phyloP scores from a whole-genome alignment of 305 asterid genomes.

The Fraxinus paxiana region DNA sequence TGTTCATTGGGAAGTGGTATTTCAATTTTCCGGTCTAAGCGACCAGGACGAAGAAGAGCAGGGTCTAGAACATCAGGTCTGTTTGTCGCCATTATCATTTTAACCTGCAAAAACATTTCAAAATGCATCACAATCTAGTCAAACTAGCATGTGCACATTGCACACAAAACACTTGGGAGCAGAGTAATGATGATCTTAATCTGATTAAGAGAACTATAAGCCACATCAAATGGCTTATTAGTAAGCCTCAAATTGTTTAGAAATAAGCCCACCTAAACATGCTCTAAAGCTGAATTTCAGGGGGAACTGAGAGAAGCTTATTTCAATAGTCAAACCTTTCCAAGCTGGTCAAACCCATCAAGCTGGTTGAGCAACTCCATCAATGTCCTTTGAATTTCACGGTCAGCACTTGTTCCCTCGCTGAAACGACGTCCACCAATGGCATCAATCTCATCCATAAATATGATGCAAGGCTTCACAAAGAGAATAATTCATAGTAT shows the following conservation, averaged over 20 bases:
- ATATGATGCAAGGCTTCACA: constrained; percentile 75
- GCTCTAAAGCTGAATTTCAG: not conserved
- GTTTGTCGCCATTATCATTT: constrained; percentile 91
- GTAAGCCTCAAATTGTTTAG: not conserved
- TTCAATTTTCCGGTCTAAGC: constrained; percentile 83
- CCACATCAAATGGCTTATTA: not conserved
- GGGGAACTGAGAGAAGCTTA: not conserved
- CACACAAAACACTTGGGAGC: not conserved
- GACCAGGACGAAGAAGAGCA: constrained; percentile 91
- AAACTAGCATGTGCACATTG: not conserved
- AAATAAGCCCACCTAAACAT: not conserved
- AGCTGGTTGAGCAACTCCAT: constrained; percentile 90
- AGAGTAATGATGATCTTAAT: not conserved
- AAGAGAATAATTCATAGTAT: not conserved
- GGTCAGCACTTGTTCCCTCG: constrained; percentile 93
- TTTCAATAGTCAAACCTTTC: constrained; percentile 48
- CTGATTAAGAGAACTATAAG: not conserved
- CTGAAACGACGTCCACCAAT: constrained; percentile 86
- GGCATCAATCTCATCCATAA: constrained; percentile 82
- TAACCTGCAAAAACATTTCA: constrained; percentile 48
- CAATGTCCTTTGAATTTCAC: constrained; percentile 84
- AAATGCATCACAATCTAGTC: constrained; percentile 17
- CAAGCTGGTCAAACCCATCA: constrained; percentile 93
- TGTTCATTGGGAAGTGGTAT: constrained; percentile 90
- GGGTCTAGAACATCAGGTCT: constrained; percentile 92